These are phyloP conservation scores for Themeda triandra DNA, from an alignment of 176 grass and related monocot species.

Conservation along the genomic window DNA sequence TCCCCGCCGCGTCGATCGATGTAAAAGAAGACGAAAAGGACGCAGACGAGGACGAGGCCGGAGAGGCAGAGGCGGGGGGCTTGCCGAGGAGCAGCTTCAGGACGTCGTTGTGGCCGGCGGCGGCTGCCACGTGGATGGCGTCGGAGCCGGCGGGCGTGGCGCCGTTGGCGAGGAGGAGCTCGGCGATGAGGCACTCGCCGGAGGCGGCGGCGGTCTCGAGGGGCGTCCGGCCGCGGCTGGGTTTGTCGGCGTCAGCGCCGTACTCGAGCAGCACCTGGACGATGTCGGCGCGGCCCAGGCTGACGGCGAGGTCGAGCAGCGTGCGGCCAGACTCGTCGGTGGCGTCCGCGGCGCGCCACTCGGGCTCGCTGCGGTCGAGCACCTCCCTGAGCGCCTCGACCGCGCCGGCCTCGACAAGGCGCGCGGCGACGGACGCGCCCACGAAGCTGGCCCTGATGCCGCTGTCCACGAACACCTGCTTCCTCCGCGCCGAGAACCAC, in stretches of 20 bases:
- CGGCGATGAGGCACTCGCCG: conserved; percentile 56
- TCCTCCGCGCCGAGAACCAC: conserved; percentile 73
- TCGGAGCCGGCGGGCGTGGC: conserved; percentile 43
- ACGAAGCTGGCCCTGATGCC: conserved; percentile 58
- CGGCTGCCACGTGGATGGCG: conserved; percentile 53
- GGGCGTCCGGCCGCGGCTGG: conserved; percentile 39
- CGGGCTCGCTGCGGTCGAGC: conserved; percentile 60
- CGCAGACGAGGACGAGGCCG: background rate
- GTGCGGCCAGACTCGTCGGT: conserved; percentile 41
- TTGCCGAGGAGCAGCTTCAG: conserved; percentile 58
- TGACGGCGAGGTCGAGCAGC: conserved; percentile 58
- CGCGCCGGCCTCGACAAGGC: conserved; percentile 33
- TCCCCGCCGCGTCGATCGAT: conserved; percentile 39
- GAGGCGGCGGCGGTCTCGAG: conserved; percentile 53
- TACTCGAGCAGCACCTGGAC: conserved; percentile 80
- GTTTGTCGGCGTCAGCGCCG: conserved; percentile 60
- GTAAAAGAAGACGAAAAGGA: conserved; percentile 25
- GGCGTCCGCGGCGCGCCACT: conserved; percentile 56
- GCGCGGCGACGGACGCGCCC: conserved; percentile 47
- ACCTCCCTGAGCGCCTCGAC: conserved; percentile 62
- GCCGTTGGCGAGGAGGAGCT: conserved; percentile 61
- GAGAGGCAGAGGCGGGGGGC: conserved; percentile 15
- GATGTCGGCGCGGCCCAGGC: conserved; percentile 56
- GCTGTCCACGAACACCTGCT: conserved; percentile 75
- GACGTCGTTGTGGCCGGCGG: conserved; percentile 46